Percentiles rank a stretch among this genome's conserved stretches.
Evolutionary conservation across 2,329 filamentous ascomycete species (phyloP).

Genomic region (Periconia sp.): DNA sequence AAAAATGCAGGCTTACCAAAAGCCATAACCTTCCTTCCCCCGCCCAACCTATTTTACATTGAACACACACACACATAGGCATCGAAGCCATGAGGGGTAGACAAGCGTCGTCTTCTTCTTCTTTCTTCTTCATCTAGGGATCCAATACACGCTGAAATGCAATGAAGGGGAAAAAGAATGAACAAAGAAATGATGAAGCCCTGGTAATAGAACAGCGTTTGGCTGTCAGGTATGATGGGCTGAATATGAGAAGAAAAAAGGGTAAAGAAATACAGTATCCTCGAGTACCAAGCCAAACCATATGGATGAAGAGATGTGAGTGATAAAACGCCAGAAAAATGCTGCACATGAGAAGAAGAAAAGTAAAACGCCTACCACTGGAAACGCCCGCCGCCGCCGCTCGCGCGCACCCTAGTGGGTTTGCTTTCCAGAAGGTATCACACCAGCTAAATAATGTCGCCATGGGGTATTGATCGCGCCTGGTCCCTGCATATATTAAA

Average conservation of each 20-base stretch:
- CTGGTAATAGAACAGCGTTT: too few relatives aligned
- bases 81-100: neutral
- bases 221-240: too few relatives aligned
- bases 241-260: neutral
- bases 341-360: constrained; percentile 17
- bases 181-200: neutral
- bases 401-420: neutral
- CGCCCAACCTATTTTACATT: neutral
- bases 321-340: constrained; percentile 6
- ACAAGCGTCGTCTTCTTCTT: neutral
- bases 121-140: neutral
- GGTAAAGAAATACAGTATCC: neutral
- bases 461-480: constrained; percentile 11
- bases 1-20: too few relatives aligned
- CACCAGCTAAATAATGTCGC: constrained; percentile 21
- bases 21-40: too few relatives aligned
- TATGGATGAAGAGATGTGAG: neutral
- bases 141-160: neutral
- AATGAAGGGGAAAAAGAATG: neutral
- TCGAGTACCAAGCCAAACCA: neutral
- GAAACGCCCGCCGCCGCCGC: neutral
- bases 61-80: neutral
- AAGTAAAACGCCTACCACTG: constrained; percentile 18
- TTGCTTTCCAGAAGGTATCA: constrained; percentile 26
- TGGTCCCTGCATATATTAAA: constrained; percentile 18